Base-by-base conservation (phyloP, 106 monocot genomes). In the Iris macrosiphon region DNA sequence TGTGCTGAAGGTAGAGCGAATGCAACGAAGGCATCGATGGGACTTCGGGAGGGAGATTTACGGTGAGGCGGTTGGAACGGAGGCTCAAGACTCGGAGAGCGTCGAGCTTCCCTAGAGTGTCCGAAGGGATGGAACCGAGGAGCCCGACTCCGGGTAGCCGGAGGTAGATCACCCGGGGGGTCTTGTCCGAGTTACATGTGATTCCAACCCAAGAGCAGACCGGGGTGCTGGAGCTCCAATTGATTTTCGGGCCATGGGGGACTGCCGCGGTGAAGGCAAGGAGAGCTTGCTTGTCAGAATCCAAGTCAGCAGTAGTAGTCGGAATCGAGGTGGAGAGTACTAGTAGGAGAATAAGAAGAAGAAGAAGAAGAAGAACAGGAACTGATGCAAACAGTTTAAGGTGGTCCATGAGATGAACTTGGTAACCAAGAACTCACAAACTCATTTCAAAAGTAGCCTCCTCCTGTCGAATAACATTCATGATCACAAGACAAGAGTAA, bases 201-300 rank as follows among this genome's bases (percentile, higher is more conserved):
- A 98, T 56, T n/a, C 98, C 98, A 28, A 75, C 64, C 98, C 98
- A 98, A 15, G 90, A 67, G 42, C 98, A 98, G 13, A 98, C 31
- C 31, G 74, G 67, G 18, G 72, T 65, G 18, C 41, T 33, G 7
- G 53, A 47, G 28, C 55, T 83, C 98, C 98, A 98, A 52, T 91
- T 98, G 39, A 98, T 77, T 30, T 77, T 91, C 24, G 70, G 68
- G 24, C 76, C 77, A 70, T 96, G 96, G 17, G 65, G 96, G n/a
- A 96, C 53, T 18, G 75, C 68, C 4, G 67, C 20, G 23, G 74
- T 65, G 42, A 96, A 96, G 41, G 63, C 55, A 45, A 90, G 90
- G 45, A 96, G 80, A 15, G 90, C 86, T 75, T 73, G 77, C 60
- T 72, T 64, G 41, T 96, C 96, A 28, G 89, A 68, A 31, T 55